Base-by-base conservation (phyloP, 352 stramenopile genomes). In the Phytophthora pseudosyringae region DNA sequence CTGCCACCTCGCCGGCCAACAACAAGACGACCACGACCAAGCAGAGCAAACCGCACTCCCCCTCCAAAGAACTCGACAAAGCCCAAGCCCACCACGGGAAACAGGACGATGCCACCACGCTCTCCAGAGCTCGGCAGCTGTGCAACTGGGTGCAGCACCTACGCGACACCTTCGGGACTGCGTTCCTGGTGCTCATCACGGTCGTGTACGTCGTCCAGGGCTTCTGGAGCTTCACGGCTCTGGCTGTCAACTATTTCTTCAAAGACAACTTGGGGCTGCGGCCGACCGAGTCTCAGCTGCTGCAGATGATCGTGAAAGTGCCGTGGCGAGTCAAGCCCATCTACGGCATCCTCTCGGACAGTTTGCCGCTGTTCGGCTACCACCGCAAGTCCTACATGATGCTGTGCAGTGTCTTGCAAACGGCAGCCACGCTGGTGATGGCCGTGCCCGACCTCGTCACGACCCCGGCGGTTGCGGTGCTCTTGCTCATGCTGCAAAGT, bases 241-340 rank as follows among this genome's bases (percentile, higher is more conserved):
- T 99, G 5, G 93, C 95, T 35, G 79, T 98, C 71, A 98, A 97
- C 45, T 99, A 98, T 73, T 97, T 98, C 43, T 90, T 99, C 38
- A 99, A 99, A 62, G 96, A 99, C 76, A 84, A 98, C 51, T 77
- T 99, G 32, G 81, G 97, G 39, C 77, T 99, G 10, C 85, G 94
- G 56, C 95, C 96, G 7, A 93, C 94, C 1, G 83, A 98, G 71
- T 83, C 97, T 36, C 92, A 96, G 51, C 88, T 95, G 36, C 80
- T 98, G 35, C 91, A 95, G 61, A 98, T 96, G 54, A 60, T 98
- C 6, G 92, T 98, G 66, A 90, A 92, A 51, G 79, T 98, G 26
- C 97, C 97, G 4, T 99, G 97, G 97, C 91, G 96, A 13, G 90
- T 99, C 56, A 98, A 98, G 65, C 96, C 97, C 13, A 53, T 99